Percentiles rank a stretch among this genome's conserved stretches.
These are phyloP conservation scores for Thielaviopsis punctulata DNA, from an alignment of 2,329 filamentous ascomycete genomes.

Conservation along the genomic window DNA sequence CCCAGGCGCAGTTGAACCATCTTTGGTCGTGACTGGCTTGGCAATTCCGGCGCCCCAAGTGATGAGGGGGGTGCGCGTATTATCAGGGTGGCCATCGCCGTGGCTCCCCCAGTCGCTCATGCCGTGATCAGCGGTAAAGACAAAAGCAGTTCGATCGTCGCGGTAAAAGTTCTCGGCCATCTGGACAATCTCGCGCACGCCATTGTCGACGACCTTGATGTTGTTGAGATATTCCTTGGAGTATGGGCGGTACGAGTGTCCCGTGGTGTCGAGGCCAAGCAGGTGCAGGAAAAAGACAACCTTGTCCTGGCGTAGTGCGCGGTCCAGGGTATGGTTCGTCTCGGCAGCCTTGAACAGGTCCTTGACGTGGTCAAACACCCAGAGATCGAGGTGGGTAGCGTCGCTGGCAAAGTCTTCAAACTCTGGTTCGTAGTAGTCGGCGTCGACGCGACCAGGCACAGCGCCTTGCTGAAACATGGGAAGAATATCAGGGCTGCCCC, in stretches of 20 bases:
- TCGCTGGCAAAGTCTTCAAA: constrained; percentile 80
- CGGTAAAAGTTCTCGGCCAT: constrained; percentile 74
- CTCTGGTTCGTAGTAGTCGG: constrained; percentile 68
- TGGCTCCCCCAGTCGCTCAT: constrained; percentile 99
- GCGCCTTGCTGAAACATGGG: constrained; percentile 96
- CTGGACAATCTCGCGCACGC: constrained; percentile 67
- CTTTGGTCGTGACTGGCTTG: constrained; percentile 42
- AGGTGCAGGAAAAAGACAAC: constrained; percentile 90
- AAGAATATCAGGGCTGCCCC: constrained; percentile 94
- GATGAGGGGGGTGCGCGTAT: constrained; percentile 84
- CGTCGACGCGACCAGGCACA: constrained; percentile 68
- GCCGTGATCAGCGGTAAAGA: constrained; percentile 95
- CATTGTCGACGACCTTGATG: constrained; percentile 82
- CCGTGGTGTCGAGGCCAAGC: constrained; percentile 78
- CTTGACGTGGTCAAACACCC: constrained; percentile 93
- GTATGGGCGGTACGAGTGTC: constrained; percentile 75
- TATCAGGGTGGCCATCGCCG: constrained; percentile 92
- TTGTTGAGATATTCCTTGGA: constrained; percentile 92
- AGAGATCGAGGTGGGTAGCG: constrained; percentile 65
- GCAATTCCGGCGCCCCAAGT: constrained; percentile 87
- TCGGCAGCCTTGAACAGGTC: constrained; percentile 67
- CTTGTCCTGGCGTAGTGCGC: constrained; percentile 62
- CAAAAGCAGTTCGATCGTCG: constrained; percentile 73
- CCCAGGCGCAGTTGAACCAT: constrained; percentile 44
- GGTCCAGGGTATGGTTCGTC: constrained; percentile 57